These are phyloP conservation scores for Hypoxylon rickii DNA, from an alignment of 495 filamentous ascomycete genomes.

Conservation along the genomic window DNA sequence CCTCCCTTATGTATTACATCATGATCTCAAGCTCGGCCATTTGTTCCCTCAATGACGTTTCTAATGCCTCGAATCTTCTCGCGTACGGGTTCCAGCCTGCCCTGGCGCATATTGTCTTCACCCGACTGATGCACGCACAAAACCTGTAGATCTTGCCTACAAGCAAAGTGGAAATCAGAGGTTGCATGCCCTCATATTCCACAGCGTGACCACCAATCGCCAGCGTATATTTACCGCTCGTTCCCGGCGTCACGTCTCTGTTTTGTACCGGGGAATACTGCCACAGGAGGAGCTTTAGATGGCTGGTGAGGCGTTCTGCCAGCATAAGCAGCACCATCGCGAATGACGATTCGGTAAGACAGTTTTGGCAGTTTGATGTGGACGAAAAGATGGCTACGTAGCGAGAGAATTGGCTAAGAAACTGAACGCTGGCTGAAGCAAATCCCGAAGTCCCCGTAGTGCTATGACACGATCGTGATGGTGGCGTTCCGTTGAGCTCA, in stretches of 20 bases:
- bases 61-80: background rate
- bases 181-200: background rate
- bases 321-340: background rate
- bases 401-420: background rate
- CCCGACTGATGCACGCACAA: background rate
- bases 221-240: background rate
- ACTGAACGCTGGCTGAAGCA: background rate
- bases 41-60: background rate
- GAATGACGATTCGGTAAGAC: background rate
- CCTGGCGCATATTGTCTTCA: constrained; percentile 12
- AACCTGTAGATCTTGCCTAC: background rate
- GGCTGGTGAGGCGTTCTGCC: background rate
- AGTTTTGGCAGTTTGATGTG: background rate
- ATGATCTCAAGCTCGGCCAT: background rate
- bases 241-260: background rate
- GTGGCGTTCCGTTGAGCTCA: background rate
- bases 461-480: background rate
- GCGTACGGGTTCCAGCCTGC: background rate
- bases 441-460: background rate
- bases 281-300: background rate
- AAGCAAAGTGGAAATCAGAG: background rate
- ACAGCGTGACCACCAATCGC: background rate
- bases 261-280: background rate
- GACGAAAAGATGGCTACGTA: background rate
- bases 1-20: background rate